A percentile compares a stretch with the other conserved stretches of the same genome.
phyloP scores from a whole-genome alignment of 495 filamentous ascomycete species.

The Penicillium waksmanii region DNA sequence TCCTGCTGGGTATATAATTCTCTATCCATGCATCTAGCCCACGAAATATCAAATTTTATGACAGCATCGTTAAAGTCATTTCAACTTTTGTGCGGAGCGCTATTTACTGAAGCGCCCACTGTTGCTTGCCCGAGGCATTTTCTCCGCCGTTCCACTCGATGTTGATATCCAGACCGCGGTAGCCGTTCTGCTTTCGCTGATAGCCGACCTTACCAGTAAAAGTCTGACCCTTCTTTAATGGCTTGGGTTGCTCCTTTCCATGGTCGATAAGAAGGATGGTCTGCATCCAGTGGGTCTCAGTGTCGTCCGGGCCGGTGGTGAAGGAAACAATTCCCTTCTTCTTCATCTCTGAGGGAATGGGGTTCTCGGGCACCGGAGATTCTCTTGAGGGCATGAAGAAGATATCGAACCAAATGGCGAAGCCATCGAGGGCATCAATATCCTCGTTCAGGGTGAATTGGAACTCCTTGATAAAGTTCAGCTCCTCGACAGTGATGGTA shows the following conservation, averaged over 20 bases:
- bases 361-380: constrained; percentile 47
- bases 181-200: constrained; percentile 49
- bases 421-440: constrained; percentile 62
- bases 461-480: constrained; percentile 61
- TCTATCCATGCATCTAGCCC: constrained; percentile 11
- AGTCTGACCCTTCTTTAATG: constrained; percentile 53
- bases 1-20: constrained; percentile 13
- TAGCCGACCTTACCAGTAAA: constrained; percentile 54
- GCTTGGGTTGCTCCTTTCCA: constrained; percentile 33
- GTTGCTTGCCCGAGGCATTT: constrained; percentile 37
- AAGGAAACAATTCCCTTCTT: constrained; percentile 56
- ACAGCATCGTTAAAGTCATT: constrained; percentile 1
- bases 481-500: constrained; percentile 57
- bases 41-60: constrained; percentile 7
- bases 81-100: constrained; percentile 10
- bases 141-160: constrained; percentile 50
- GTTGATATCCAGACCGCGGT: constrained; percentile 51
- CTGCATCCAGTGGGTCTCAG: constrained; percentile 61
- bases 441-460: constrained; percentile 55
- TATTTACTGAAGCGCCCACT: constrained; percentile 42
- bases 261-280: constrained; percentile 51
- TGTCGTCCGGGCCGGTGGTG: constrained; percentile 55
- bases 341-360: constrained; percentile 44
- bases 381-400: constrained; percentile 59
- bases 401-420: constrained; percentile 66